phyloP scores from a whole-genome alignment of 2,329 filamentous ascomycete genomes.

The Lachnellula suecica region DNA sequence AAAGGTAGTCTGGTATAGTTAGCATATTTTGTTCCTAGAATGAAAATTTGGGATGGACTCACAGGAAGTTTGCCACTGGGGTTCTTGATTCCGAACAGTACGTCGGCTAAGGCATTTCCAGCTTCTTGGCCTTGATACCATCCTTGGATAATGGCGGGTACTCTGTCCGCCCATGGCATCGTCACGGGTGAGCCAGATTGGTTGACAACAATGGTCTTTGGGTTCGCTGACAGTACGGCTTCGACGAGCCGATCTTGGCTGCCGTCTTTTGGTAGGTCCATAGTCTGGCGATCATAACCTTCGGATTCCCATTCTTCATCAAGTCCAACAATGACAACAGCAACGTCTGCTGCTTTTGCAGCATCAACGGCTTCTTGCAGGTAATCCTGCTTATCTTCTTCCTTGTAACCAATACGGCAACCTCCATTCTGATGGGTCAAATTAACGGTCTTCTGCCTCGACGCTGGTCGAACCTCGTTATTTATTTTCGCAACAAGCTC shows the following conservation, averaged over 20 bases:
- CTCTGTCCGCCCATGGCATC: constrained; percentile 65
- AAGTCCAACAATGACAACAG: constrained; percentile 27
- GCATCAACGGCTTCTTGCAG: constrained; percentile 77
- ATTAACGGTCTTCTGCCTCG: constrained; percentile 56
- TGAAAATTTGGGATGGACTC: too few species aligned
- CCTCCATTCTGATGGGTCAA: constrained; percentile 68
- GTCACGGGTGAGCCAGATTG: constrained; percentile 75
- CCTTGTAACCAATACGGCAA: constrained; percentile 68
- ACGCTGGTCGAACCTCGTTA: constrained; percentile 61
- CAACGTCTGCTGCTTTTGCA: constrained; percentile 28
- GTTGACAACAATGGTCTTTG: constrained; percentile 70
- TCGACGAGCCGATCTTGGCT: constrained; percentile 69
- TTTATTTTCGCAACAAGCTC: constrained; percentile 65
- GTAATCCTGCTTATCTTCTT: constrained; percentile 70
- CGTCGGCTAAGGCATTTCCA: constrained; percentile 76
- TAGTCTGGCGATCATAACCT: constrained; percentile 73
- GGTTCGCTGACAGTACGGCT: constrained; percentile 64
- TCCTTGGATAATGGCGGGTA: constrained; percentile 64
- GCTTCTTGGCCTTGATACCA: constrained; percentile 90
- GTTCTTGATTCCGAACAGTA: constrained; percentile 72
- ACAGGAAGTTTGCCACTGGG: constrained; percentile 75
- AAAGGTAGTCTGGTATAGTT: too few species aligned
- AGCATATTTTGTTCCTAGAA: too few species aligned
- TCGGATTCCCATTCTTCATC: constrained; percentile 87
- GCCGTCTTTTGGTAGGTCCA: constrained; percentile 76